Conservation (phyloP, 2,329 filamentous ascomycete species). For the Alternaria triticimaculans region DNA sequence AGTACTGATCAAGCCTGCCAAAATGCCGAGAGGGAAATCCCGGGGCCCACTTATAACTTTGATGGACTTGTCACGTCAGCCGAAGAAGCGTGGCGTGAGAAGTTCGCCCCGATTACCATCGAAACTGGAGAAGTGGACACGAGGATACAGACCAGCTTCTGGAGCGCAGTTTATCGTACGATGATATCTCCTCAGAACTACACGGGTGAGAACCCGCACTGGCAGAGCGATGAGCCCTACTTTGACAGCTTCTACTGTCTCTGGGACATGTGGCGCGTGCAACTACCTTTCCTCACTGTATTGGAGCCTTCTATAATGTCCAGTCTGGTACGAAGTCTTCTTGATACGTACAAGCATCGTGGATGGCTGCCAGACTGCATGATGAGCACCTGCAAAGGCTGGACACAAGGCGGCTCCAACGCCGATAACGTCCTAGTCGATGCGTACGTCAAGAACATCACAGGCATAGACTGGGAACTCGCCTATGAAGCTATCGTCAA, state of each 20-base stretch:
- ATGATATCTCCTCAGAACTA: constrained; percentile 57
- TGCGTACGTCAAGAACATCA: constrained; percentile 71
- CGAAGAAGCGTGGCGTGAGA: constrained; percentile 49
- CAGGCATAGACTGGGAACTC: constrained; percentile 49
- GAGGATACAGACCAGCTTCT: constrained; percentile 51
- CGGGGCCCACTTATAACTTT: constrained; percentile 65
- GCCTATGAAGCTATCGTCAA: constrained; percentile 49
- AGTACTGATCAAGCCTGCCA: constrained; percentile 69
- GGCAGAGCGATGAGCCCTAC: constrained; percentile 54
- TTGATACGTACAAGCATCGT: constrained; percentile 74
- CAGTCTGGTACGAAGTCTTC: constrained; percentile 71
- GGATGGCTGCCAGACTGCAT: constrained; percentile 79
- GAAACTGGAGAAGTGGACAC: constrained; percentile 45
- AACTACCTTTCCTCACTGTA: constrained; percentile 71
- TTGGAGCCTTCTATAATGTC: constrained; percentile 69
- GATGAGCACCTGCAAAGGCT: constrained; percentile 78
- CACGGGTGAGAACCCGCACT: constrained; percentile 56
- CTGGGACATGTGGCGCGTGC: constrained; percentile 57
- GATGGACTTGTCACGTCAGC: constrained; percentile 56
- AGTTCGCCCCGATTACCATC: constrained; percentile 49
- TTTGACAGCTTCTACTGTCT: constrained; percentile 67
- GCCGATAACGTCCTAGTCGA: constrained; percentile 75
- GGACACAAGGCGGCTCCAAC: constrained; percentile 78
- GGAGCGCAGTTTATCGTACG: constrained; percentile 54
- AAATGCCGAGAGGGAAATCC: constrained; percentile 73